Conservation (phyloP, 2,329 filamentous ascomycete species). For the Colletotrichum noveboracense region DNA sequence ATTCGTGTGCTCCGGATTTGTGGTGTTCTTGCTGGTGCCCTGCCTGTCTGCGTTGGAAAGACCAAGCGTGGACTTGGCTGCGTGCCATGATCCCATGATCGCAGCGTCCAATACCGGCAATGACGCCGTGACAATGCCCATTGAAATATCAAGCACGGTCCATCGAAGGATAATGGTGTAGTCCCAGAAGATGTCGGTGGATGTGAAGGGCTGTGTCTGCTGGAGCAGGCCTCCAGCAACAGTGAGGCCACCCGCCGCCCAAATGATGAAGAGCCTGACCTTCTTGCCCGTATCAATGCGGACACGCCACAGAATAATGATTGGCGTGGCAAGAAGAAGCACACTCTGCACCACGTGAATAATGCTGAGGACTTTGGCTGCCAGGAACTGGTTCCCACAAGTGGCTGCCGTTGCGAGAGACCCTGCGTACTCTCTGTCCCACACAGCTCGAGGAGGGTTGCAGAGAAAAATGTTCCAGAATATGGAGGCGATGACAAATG, state of each 20-base stretch:
- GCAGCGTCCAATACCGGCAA: conserved; percentile 31
- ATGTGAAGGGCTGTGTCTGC: conserved; percentile 17
- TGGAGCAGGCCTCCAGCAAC: conserved; percentile 31
- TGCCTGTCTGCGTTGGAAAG: not conserved
- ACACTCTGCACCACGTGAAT: conserved; percentile 38
- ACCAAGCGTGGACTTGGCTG: not conserved
- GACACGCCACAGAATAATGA: conserved; percentile 36
- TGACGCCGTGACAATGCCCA: conserved; percentile 32
- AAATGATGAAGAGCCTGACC: conserved; percentile 31
- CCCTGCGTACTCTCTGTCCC: conserved; percentile 12
- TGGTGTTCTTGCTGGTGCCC: not conserved
- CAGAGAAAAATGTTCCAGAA: conserved; percentile 31
- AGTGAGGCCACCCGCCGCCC: conserved; percentile 31
- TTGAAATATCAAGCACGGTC: conserved; percentile 30
- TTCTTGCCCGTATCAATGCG: conserved; percentile 30
- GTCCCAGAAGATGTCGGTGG: conserved; percentile 19
- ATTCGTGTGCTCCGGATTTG: not conserved
- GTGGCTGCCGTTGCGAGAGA: not conserved
- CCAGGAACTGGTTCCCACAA: conserved; percentile 14
- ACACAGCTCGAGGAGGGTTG: conserved; percentile 23
- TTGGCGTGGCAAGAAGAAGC: conserved; percentile 30
- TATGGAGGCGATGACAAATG: conserved; percentile 28
- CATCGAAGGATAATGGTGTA: conserved; percentile 28
- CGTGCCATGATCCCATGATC: conserved; percentile 19
- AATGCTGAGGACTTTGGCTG: conserved; percentile 27